Conservation (phyloP, 768 basidiomycete species). For the Lentinus tigrinus region DNA sequence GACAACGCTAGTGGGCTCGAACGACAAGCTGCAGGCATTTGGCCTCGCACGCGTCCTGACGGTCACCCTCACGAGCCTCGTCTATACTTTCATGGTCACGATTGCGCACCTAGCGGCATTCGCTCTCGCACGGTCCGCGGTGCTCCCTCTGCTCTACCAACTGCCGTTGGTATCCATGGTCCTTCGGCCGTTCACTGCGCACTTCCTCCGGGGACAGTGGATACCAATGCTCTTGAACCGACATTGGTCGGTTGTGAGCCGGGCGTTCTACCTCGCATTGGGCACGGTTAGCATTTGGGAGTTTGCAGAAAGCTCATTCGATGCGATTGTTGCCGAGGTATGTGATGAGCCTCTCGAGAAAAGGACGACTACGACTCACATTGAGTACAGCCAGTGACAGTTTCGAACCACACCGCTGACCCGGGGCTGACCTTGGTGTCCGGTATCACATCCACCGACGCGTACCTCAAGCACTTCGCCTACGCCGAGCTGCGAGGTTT, state of each 20-base stretch:
- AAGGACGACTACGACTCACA: not conserved
- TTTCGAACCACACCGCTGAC: constrained; percentile 47
- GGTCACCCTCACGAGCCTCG: constrained; percentile 4
- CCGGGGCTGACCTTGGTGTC: constrained; percentile 59
- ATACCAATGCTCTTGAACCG: constrained; percentile 49
- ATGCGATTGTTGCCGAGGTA: constrained; percentile 58
- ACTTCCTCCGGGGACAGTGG: constrained; percentile 60
- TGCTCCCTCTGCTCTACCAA: constrained; percentile 53
- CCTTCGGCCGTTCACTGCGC: constrained; percentile 60
- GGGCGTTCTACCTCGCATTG: constrained; percentile 50
- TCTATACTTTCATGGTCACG: constrained; percentile 32
- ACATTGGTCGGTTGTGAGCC: constrained; percentile 43
- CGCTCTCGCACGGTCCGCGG: constrained; percentile 41
- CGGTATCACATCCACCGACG: constrained; percentile 55
- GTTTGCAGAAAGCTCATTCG: constrained; percentile 57
- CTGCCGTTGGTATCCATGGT: constrained; percentile 51
- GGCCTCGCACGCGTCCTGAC: constrained; percentile 22
- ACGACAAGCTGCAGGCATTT: constrained; percentile 7
- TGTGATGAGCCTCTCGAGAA: not conserved
- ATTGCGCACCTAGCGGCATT: constrained; percentile 48
- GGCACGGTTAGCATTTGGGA: constrained; percentile 64
- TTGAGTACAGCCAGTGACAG: constrained; percentile 44
- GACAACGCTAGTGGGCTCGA: constrained; percentile 13
- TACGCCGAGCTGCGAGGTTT: constrained; percentile 60
- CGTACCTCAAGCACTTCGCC: constrained; percentile 60